Conservation (phyloP, 2,329 filamentous ascomycete species). For the Emergomyces orientalis region DNA sequence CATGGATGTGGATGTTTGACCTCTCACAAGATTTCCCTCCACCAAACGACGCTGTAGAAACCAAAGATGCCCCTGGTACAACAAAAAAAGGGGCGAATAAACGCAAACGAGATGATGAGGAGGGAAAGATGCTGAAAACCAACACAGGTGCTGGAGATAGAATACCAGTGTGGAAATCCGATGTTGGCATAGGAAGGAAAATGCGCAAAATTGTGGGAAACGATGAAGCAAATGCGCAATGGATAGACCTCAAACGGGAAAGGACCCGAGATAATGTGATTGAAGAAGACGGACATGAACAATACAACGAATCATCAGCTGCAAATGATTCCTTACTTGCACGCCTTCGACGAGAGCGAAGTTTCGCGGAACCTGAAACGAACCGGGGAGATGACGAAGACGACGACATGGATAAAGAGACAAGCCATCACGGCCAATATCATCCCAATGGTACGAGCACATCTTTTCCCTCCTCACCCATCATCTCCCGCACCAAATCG, state of each 20-base stretch:
- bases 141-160: conserved; percentile 50
- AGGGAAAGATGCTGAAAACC: conserved; percentile 37
- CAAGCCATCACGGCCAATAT: conserved; percentile 4
- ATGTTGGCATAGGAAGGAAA: conserved; percentile 38
- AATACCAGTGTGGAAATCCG: conserved; percentile 38
- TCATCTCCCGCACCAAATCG: conserved; percentile 10
- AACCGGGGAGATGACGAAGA: conserved; percentile 14
- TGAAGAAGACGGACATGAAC: conserved; percentile 28
- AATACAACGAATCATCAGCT: conserved; percentile 25
- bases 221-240: conserved; percentile 29
- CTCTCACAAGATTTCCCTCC: conserved; percentile 57
- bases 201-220: conserved; percentile 40
- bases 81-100: conserved; percentile 24
- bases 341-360: conserved; percentile 23
- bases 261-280: conserved; percentile 20
- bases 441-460: conserved; percentile 11
- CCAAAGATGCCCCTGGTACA: conserved; percentile 20
- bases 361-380: conserved; percentile 1
- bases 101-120: conserved; percentile 33
- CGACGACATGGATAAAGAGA: conserved; percentile 7
- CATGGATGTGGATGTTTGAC: conserved; percentile 90
- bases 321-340: conserved; percentile 27
- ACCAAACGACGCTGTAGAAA: conserved; percentile 23
- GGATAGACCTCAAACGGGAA: conserved; percentile 25
- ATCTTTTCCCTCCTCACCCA: conserved; percentile 13